Conservation (phyloP, 1,284 basidiomycete genomes). For the Entoloma clypeatum region DNA sequence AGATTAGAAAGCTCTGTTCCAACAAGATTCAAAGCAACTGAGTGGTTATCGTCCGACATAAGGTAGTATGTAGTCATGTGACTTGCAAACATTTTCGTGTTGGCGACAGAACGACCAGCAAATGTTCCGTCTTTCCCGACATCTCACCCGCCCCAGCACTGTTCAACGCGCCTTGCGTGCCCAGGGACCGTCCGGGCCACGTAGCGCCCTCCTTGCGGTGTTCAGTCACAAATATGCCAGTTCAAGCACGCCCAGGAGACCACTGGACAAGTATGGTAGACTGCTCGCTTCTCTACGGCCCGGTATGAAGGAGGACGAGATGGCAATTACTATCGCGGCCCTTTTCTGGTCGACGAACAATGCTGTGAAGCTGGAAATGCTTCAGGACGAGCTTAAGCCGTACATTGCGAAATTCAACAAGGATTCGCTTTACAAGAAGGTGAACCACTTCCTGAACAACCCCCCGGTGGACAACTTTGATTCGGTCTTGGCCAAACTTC, state of each 20-base stretch:
- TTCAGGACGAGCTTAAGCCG: constrained; percentile 14
- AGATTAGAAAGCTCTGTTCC: constrained; percentile 53
- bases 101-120: constrained; percentile 1
- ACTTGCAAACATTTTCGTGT: constrained; percentile 7
- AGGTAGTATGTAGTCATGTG: constrained; percentile 12
- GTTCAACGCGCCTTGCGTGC: constrained; percentile 27
- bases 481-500: constrained; percentile 6
- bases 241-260: constrained; percentile 10
- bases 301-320: constrained; percentile 20
- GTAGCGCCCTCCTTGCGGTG: not conserved
- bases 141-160: constrained; percentile 16
- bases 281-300: constrained; percentile 20
- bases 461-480: constrained; percentile 19
- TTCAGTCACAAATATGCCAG: constrained; percentile 18
- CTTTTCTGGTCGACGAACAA: constrained; percentile 19
- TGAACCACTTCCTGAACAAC: constrained; percentile 20
- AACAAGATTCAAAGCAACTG: constrained; percentile 29
- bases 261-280: constrained; percentile 17
- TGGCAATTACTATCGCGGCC: constrained; percentile 23
- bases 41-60: constrained; percentile 23
- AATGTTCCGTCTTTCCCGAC: constrained; percentile 22
- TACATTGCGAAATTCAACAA: constrained; percentile 14
- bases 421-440: constrained; percentile 16
- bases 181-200: constrained; percentile 9
- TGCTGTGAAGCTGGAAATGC: constrained; percentile 11